Evolutionary conservation across 1,284 basidiomycete genomes (phyloP).

Genomic region (Caloboletus inedulis): DNA sequence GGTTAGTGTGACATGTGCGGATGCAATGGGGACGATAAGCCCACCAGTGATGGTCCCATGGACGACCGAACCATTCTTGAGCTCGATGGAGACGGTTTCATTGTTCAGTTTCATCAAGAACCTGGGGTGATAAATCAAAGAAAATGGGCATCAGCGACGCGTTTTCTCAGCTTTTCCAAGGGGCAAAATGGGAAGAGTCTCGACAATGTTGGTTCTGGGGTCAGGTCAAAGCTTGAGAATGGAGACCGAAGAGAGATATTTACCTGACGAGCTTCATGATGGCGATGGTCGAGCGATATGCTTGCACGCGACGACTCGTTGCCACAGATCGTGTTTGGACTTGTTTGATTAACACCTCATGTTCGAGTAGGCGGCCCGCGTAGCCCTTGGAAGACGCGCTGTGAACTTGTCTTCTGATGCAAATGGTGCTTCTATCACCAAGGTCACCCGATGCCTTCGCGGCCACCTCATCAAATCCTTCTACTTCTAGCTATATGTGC

Average conservation of each 20-base stretch:
- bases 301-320: not conserved
- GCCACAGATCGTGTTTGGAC: conserved; percentile 26
- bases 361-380: too few relatives aligned
- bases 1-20: not conserved
- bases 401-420: not conserved
- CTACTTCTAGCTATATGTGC: not conserved
- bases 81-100: conserved; percentile 97
- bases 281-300: conserved; percentile 30
- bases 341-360: conserved; percentile 15
- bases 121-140: conserved; percentile 42
- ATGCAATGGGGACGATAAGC: conserved; percentile 21
- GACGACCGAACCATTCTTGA: conserved; percentile 96
- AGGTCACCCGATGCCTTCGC: not conserved
- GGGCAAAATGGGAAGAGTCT: not conserved
- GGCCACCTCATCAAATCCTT: not conserved
- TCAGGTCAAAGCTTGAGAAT: conserved; percentile 14
- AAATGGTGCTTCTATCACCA: not conserved
- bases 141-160: conserved; percentile 19
- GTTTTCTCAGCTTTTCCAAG: conserved; percentile 3
- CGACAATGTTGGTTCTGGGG: conserved; percentile 7
- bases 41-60: conserved; percentile 96
- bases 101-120: conserved; percentile 99
- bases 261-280: conserved; percentile 55
- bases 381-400: too few relatives aligned
- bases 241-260: conserved; percentile 11